Evolutionary conservation across 202 grass and related monocot species (phyloP).

Genomic region (Zoysia matrella): DNA sequence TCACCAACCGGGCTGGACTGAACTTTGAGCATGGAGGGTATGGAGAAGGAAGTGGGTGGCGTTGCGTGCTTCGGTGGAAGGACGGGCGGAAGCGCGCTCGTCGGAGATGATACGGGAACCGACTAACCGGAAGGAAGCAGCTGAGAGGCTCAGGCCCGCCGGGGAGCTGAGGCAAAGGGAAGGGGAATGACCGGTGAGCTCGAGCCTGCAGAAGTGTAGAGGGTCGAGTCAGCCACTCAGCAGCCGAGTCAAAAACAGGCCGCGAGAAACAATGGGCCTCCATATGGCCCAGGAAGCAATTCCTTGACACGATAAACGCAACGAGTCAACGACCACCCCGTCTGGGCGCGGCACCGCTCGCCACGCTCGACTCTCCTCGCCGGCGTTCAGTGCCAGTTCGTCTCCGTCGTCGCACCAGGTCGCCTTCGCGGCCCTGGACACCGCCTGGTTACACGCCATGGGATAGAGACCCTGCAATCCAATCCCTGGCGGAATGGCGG

Average conservation of each 20-base stretch:
- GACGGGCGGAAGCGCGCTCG: neutral
- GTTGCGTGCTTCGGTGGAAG: neutral
- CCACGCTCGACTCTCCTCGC: too few species aligned
- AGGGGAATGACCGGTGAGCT: too few species aligned
- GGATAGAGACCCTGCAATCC: neutral
- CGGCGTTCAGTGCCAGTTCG: neutral
- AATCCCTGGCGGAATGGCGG: too few species aligned
- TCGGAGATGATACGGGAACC: neutral
- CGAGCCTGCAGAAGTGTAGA: too few species aligned
- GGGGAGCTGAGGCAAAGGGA: too few species aligned
- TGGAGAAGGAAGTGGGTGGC: neutral
- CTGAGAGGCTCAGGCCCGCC: too few species aligned
- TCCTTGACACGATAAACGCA: neutral
- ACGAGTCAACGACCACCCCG: neutral
- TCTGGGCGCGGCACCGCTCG: neutral
- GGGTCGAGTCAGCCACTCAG: too few species aligned
- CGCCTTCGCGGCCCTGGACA: neutral
- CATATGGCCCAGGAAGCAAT: too few species aligned
- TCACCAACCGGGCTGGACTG: neutral
- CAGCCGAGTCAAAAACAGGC: too few species aligned
- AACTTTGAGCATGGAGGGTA: constrained; percentile 1
- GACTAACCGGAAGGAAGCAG: neutral
- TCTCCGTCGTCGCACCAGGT: neutral
- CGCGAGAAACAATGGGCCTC: too few species aligned
- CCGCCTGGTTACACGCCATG: neutral